Evolutionary conservation across 441 rosid species (phyloP).

Genomic region (Brassica balearica): DNA sequence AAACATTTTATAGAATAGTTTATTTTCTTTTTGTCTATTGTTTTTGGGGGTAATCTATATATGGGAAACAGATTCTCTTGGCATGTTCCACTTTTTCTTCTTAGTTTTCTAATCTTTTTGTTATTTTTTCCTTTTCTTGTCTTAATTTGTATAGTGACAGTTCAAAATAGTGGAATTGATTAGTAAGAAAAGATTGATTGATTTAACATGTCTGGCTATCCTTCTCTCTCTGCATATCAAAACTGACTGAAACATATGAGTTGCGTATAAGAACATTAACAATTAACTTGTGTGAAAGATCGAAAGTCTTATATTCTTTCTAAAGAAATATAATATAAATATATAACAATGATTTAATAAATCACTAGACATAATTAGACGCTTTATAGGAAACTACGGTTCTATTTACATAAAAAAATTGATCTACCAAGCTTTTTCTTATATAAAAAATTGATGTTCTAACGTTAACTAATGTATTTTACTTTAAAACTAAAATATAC

Average conservation of each 20-base stretch:
- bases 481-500: too few species aligned
- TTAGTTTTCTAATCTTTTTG: conserved; percentile 1
- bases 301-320: neutral
- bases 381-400: too few species aligned
- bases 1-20: neutral
- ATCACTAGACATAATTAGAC: too few species aligned
- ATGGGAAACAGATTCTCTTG: conserved; percentile 1
- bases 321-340: neutral
- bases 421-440: too few species aligned
- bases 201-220: conserved; percentile 2
- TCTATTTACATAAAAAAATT: too few species aligned
- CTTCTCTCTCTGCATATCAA: neutral
- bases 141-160: conserved; percentile 2
- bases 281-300: neutral
- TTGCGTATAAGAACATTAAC: neutral
- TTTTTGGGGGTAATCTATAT: conserved; percentile 5
- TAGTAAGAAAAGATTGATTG: conserved; percentile 5
- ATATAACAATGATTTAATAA: too few species aligned
- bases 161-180: neutral
- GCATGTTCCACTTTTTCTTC: conserved; percentile 11
- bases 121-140: neutral
- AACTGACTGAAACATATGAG: conserved; percentile 3
- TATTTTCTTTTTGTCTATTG: neutral
- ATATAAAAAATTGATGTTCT: too few species aligned
- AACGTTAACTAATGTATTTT: too few species aligned